Evolutionary conservation across 208 protist genomes (phyloP).

Genomic region (Wallacemonas sp.): DNA sequence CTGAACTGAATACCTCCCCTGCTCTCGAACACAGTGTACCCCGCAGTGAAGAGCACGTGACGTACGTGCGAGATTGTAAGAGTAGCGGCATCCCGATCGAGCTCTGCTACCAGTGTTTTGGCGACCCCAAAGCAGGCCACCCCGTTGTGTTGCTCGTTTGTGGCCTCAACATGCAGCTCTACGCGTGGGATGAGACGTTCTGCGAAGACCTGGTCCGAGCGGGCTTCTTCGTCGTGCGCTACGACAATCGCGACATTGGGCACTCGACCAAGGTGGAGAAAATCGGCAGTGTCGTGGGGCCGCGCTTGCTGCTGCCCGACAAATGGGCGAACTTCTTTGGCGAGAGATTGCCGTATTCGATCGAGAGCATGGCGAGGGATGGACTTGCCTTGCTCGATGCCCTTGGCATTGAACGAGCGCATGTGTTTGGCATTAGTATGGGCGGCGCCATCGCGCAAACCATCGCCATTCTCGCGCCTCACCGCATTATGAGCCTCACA

Average conservation of each 20-base stretch:
- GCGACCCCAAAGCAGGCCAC: slow-evolving; percentile 31
- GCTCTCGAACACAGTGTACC: slow-evolving; percentile 6
- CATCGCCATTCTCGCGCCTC: slow-evolving; percentile 50
- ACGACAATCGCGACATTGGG: slow-evolving; percentile 82
- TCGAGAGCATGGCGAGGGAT: slow-evolving; percentile 73
- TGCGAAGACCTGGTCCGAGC: slow-evolving; percentile 60
- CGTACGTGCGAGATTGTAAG: slow-evolving; percentile 67
- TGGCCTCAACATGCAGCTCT: slow-evolving; percentile 81
- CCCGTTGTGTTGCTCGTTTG: slow-evolving; percentile 61
- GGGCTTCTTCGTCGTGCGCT: slow-evolving; percentile 77
- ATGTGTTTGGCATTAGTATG: slow-evolving; percentile 84
- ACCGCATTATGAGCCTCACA: slow-evolving; percentile 59
- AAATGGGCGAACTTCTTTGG: slow-evolving; percentile 47
- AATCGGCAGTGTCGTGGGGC: slow-evolving; percentile 37
- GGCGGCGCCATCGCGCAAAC: slow-evolving; percentile 79
- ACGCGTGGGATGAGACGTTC: slow-evolving; percentile 77
- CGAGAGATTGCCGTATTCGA: slow-evolving; percentile 66
- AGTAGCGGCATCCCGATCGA: slow-evolving; percentile 45
- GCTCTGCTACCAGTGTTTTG: slow-evolving; percentile 81
- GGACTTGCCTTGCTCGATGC: slow-evolving; percentile 56
- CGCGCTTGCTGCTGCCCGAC: slow-evolving; percentile 51
- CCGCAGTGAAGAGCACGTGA: slow-evolving; percentile 45
- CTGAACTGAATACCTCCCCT: neutral
- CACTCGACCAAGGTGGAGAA: slow-evolving; percentile 71
- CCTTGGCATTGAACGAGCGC: slow-evolving; percentile 51